Conservation (phyloP, 164 flowering plant species). For the Nymphaea colorata region DNA sequence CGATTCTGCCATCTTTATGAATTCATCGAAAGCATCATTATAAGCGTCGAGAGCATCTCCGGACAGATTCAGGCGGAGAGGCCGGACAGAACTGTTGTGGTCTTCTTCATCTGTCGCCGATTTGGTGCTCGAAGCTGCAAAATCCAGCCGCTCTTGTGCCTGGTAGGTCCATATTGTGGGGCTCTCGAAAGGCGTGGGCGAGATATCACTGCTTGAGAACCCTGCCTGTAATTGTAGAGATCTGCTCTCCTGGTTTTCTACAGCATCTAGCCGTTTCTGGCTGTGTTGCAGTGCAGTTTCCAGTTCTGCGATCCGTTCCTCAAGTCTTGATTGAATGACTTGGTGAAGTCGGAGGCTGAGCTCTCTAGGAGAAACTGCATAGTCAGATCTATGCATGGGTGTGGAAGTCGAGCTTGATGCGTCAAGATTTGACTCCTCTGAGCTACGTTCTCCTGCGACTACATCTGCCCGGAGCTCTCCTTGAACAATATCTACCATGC, state of each 20-base stretch:
- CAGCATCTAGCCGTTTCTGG: conserved; percentile 23
- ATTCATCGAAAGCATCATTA: conserved; percentile 43
- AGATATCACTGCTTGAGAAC: conserved; percentile 16
- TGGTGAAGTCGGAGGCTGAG: conserved; percentile 70
- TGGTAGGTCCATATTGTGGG: conserved; percentile 4
- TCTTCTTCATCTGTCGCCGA: conserved; percentile 6
- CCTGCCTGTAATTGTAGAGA: conserved; percentile 10
- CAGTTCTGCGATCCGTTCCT: conserved; percentile 61
- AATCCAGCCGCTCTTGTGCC: background rate
- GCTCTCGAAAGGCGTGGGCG: conserved; percentile 20
- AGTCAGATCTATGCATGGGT: conserved; percentile 21
- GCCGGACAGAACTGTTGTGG: conserved; percentile 14
- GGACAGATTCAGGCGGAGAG: conserved; percentile 38
- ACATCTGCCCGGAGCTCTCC: conserved; percentile 52
- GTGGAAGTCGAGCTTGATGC: conserved; percentile 26
- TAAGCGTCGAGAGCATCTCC: conserved; percentile 60
- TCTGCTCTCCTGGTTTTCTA: conserved; percentile 23
- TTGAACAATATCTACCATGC: conserved; percentile 29
- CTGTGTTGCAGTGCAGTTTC: conserved; percentile 56
- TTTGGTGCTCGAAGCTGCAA: background rate
- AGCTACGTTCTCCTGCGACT: conserved; percentile 10
- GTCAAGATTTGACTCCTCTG: conserved; percentile 24
- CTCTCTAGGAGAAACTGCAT: conserved; percentile 68
- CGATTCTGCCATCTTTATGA: conserved; percentile 22
- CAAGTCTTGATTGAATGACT: conserved; percentile 65